phyloP scores from a whole-genome alignment of 148 eudicot species.

The Simmondsia chinensis region DNA sequence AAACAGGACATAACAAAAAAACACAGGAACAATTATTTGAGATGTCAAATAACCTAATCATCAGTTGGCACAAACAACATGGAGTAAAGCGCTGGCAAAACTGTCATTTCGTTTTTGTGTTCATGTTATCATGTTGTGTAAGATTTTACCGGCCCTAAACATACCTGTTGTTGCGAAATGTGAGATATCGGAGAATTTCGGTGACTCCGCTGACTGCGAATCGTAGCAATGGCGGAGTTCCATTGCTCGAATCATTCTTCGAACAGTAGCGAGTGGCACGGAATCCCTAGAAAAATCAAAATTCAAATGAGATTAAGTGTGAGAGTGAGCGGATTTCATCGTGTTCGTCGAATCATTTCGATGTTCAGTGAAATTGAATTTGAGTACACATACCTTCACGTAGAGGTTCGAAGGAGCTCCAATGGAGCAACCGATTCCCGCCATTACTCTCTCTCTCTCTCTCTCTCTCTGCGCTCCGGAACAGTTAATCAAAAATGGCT shows the following conservation, averaged over 20 bases:
- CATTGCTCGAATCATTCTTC: constrained; percentile 12
- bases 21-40: too few relatives aligned
- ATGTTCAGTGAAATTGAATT: not conserved
- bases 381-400: not conserved
- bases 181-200: constrained; percentile 49
- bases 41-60: too few relatives aligned
- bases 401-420: not conserved
- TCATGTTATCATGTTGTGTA: too few relatives aligned
- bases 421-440: constrained; percentile 10
- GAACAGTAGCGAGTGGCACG: constrained; percentile 21
- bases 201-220: constrained; percentile 35
- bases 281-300: constrained; percentile 10
- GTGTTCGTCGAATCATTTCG: not conserved
- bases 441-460: constrained; percentile 6
- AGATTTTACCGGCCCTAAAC: too few relatives aligned
- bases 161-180: constrained; percentile 22
- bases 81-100: too few relatives aligned
- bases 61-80: too few relatives aligned
- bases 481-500: too few relatives aligned
- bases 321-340: not conserved
- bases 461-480: too few relatives aligned
- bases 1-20: too few relatives aligned
- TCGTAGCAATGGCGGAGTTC: constrained; percentile 29
- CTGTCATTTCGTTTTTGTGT: too few relatives aligned
- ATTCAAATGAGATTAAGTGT: not conserved